Evolutionary conservation across 805 yeast genomes (phyloP).

Genomic region (Saturnispora zaruensis): DNA sequence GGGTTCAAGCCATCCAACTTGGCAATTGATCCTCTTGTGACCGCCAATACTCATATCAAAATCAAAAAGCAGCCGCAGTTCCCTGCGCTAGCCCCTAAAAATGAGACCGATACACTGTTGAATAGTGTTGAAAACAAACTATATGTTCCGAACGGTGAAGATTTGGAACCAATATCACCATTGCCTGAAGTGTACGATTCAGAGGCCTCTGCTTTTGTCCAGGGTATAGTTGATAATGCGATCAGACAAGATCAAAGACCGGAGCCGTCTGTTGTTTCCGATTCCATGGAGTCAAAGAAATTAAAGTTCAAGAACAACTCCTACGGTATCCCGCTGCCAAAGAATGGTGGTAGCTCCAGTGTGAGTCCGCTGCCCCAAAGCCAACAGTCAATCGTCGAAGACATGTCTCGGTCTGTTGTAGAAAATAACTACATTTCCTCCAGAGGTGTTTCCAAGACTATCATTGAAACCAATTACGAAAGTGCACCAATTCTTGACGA

Average conservation of each 20-base stretch:
- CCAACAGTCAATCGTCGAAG: slow-evolving; percentile 13
- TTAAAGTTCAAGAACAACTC: slow-evolving; percentile 7
- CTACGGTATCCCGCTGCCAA: slow-evolving; percentile 16
- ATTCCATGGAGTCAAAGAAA: slow-evolving; percentile 6
- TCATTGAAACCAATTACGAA: slow-evolving; percentile 44
- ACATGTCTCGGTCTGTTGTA: slow-evolving; percentile 35
- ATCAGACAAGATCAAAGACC: slow-evolving; percentile 13
- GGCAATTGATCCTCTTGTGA: slow-evolving; percentile 62
- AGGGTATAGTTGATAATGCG: slow-evolving; percentile 28
- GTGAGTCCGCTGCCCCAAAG: neutral
- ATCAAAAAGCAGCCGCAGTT: slow-evolving; percentile 50
- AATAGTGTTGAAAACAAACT: neutral
- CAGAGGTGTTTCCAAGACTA: slow-evolving; percentile 78
- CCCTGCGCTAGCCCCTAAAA: neutral
- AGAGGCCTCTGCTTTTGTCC: slow-evolving; percentile 36
- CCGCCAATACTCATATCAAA: slow-evolving; percentile 56
- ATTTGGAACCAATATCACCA: slow-evolving; percentile 14
- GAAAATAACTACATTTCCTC: slow-evolving; percentile 71
- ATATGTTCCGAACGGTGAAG: slow-evolving; percentile 3
- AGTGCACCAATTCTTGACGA: neutral
- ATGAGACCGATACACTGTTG: neutral
- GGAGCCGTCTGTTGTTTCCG: neutral
- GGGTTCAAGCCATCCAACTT: slow-evolving; percentile 50
- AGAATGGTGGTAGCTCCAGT: neutral
- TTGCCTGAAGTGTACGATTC: slow-evolving; percentile 31